A percentile compares a stretch with the other conserved stretches of the same genome.
phyloP scores from a whole-genome alignment of 371 early-diverging fungal genomes.

The Syncephalastrum sp. region DNA sequence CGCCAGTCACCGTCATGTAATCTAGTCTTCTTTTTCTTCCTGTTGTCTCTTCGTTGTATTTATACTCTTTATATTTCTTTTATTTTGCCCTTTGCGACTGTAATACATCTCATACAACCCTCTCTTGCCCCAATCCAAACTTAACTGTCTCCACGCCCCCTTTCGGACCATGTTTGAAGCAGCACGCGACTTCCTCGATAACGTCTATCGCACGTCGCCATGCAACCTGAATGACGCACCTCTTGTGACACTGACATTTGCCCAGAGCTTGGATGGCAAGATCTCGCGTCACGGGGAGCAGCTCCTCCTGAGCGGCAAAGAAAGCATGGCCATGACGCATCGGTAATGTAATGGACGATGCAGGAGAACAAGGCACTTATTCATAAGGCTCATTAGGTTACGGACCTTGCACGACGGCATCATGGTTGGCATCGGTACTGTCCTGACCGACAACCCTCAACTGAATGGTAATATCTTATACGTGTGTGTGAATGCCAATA shows the following conservation, averaged over 20 bases:
- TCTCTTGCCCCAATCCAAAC: too few species aligned
- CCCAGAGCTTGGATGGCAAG: conserved; percentile 90
- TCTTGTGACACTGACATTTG: conserved; percentile 77
- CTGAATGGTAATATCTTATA: conserved; percentile 56
- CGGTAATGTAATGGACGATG: conserved; percentile 27
- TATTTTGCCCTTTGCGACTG: too few species aligned
- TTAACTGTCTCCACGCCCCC: too few species aligned
- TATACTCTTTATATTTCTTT: too few species aligned
- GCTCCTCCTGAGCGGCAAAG: conserved; percentile 69
- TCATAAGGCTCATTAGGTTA: conserved; percentile 42
- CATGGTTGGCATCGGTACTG: conserved; percentile 88
- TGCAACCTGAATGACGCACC: conserved; percentile 1
- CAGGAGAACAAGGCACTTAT: background rate
- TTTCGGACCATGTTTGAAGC: background rate
- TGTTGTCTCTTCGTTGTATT: too few species aligned
- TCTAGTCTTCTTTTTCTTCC: too few species aligned
- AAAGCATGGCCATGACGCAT: conserved; percentile 82
- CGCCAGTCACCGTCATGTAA: too few species aligned
- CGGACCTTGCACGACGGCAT: conserved; percentile 82
- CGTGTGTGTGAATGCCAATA: background rate
- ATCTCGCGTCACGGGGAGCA: conserved; percentile 68
- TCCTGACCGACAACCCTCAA: conserved; percentile 82
- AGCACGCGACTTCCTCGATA: conserved; percentile 6
- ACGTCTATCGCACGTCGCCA: background rate
- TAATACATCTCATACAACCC: too few species aligned